Evolutionary conservation across 805 yeast genomes (phyloP), one percentile per base, ranked within the genome.

Genomic region (Yamadazyma philogaea): DNA sequence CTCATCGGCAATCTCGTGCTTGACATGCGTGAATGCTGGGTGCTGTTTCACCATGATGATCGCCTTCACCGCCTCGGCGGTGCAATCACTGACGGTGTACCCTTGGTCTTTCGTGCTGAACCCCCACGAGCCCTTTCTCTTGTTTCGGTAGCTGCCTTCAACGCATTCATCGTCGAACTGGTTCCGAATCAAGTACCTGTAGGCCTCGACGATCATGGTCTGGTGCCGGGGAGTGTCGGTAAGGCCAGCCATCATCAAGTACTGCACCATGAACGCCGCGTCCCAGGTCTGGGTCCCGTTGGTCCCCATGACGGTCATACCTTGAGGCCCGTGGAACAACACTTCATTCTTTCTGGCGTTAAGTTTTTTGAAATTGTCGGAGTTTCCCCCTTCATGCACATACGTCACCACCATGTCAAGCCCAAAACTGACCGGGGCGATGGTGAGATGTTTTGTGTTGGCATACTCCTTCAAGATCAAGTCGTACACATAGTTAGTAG

Each of bases 281-380:
- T 93, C 99, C 99, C 99, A 93, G 1, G 84, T 90, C 64, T 93
- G 99, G 0, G 87, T 87, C 18, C 99, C 99, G 61, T 93, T 93
- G 0, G 99, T 93, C 2, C 99, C 99, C 87, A 85, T 87, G 43
- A 87, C 84, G 2, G 91, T 78, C 81, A 93, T 75, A 4, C 99
- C 99, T 57, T 84, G 85, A 0, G 89, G 85, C 0, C 96, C 95
- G 66, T 84, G 83, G 63, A 86, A 89, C 39, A 88, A 54, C 28
- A 80, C 81, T 53, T 93, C 97, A 30, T 80, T 75, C 68, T 87
- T 79, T 45, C 93, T 70, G 14, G 66, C 72, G 34, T 75, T 59
- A 22, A 82, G 73, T 17, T 70, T 66, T 40, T 71, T 54, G 62
- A 87, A 90, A 8, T 74, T 74, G 1, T 64, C 64, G 0, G 96